phyloP scores from a whole-genome alignment of 768 basidiomycete genomes.

The Rhodotorula sphaerocarpa region DNA sequence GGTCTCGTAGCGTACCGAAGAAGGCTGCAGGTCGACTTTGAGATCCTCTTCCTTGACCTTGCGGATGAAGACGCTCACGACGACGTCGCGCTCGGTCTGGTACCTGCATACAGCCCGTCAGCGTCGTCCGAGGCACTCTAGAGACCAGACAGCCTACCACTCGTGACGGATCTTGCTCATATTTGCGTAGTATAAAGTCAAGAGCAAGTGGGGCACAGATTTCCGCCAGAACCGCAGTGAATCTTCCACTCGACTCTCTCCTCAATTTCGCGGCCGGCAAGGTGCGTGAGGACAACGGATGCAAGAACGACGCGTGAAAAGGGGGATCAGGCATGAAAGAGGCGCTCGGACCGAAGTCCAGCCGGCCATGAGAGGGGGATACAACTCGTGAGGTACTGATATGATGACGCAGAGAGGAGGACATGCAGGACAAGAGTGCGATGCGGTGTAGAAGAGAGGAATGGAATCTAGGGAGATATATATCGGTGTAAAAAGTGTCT shows the following conservation, averaged over 20 bases:
- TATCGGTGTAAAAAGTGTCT: not conserved
- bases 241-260: no score
- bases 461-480: not conserved
- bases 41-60: slow-evolving; percentile 37
- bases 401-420: not conserved
- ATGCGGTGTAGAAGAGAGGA: not conserved
- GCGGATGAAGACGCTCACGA: slow-evolving; percentile 38
- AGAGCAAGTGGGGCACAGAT: no score
- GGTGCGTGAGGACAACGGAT: no score
- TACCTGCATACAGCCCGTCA: slow-evolving; percentile 18
- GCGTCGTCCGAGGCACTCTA: not conserved
- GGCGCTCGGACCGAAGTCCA: no score
- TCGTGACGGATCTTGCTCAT: slow-evolving; percentile 35
- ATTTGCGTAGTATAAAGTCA: no score
- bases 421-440: not conserved
- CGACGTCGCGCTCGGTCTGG: slow-evolving; percentile 35
- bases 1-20: slow-evolving; percentile 17
- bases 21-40: slow-evolving; percentile 26
- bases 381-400: no score
- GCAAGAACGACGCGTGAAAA: no score
- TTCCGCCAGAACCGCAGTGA: no score
- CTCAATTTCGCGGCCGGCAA: no score
- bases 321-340: no score
- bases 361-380: no score
- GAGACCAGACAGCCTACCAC: slow-evolving; percentile 16